phyloP scores from a whole-genome alignment of 768 basidiomycete genomes.

The Trametes cinnabarina region DNA sequence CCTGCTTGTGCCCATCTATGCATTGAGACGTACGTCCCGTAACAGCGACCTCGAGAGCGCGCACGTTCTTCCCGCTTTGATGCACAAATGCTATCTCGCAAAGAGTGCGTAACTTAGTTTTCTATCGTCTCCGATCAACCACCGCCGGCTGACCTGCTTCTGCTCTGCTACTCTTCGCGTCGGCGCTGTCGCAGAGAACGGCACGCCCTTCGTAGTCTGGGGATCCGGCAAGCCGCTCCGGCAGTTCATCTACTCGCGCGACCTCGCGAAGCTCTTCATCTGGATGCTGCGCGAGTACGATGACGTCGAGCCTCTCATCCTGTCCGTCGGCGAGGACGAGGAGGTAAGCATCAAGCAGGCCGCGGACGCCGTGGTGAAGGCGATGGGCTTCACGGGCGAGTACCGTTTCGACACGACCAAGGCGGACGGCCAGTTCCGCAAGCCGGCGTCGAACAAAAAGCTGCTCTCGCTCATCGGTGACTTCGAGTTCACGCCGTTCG shows the following conservation, averaged over 20 bases:
- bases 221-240: conserved; percentile 91
- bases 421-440: conserved; percentile 93
- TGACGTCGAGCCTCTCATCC: conserved; percentile 88
- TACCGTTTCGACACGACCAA: conserved; percentile 79
- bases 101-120: conserved; percentile 56
- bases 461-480: conserved; percentile 70
- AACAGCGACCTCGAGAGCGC: conserved; percentile 80
- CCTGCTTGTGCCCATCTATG: too few species aligned
- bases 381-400: conserved; percentile 74
- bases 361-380: conserved; percentile 86
- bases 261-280: conserved; percentile 93
- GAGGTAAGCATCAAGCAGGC: conserved; percentile 92
- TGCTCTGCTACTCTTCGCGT: neutral
- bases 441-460: conserved; percentile 93
- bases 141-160: neutral
- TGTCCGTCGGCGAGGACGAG: conserved; percentile 91
- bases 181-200: conserved; percentile 69
- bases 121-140: neutral
- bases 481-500: conserved; percentile 92
- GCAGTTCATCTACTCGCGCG: conserved; percentile 97
- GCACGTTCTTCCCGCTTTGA: conserved; percentile 92
- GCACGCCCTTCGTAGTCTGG: conserved; percentile 80
- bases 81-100: conserved; percentile 91
- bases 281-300: conserved; percentile 91
- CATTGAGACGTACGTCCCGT: too few species aligned